A percentile compares a stretch with the other conserved stretches of the same genome.
Conservation (phyloP, 257 asterid genomes). For the Coffea canephora region DNA sequence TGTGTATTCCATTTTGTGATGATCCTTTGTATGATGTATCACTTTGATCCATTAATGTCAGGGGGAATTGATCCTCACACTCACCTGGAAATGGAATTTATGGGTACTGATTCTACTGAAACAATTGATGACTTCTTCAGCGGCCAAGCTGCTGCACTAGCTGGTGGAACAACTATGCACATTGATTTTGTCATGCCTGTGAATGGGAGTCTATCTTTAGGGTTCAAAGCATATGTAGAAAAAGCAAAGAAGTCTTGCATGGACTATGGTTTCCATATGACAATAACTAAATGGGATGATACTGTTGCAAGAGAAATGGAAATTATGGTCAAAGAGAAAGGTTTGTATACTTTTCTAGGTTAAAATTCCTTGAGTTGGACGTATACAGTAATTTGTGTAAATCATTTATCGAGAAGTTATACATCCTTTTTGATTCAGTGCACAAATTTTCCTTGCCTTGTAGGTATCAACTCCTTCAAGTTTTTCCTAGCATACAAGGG, state of each 20-base stretch:
- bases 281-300: slow-evolving; percentile 96
- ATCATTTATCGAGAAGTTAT: background rate
- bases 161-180: slow-evolving; percentile 99
- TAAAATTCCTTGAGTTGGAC: background rate
- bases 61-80: slow-evolving; percentile 99
- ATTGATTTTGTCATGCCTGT: slow-evolving; percentile 93
- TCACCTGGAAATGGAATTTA: slow-evolving; percentile 95
- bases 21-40: background rate
- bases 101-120: slow-evolving; percentile 79
- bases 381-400: background rate
- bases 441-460: slow-evolving; percentile 9
- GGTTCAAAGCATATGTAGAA: slow-evolving; percentile 65
- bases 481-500: slow-evolving; percentile 96
- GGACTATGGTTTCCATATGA: slow-evolving; percentile 99
- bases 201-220: slow-evolving; percentile 81
- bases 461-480: slow-evolving; percentile 92
- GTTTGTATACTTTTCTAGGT: slow-evolving; percentile 21
- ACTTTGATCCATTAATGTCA: slow-evolving; percentile 27
- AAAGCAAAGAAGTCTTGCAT: slow-evolving; percentile 82
- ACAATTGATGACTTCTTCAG: slow-evolving; percentile 84
- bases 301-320: slow-evolving; percentile 83
- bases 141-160: slow-evolving; percentile 97
- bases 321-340: slow-evolving; percentile 90
- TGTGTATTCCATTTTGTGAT: background rate
- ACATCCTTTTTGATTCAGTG: background rate